Evolutionary conservation across 31 red algal species (phyloP).

Genomic region (Odonthalia washingtoniensis): DNA sequence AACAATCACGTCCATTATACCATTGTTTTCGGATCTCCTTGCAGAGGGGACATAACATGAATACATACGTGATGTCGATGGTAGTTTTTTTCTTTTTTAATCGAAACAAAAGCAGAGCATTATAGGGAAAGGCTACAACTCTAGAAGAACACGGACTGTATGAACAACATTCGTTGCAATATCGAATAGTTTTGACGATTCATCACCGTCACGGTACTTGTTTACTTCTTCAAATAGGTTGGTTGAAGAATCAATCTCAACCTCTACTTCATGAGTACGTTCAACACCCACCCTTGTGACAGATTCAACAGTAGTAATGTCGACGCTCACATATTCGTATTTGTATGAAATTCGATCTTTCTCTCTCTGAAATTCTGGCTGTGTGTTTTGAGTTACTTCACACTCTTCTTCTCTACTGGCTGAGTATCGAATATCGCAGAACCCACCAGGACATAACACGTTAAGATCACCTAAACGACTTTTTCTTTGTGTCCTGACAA

Average conservation of each 20-base stretch:
- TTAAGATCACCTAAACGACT: conserved; percentile 71
- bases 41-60: too few species aligned
- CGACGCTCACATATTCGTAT: conserved; percentile 75
- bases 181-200: conserved; percentile 66
- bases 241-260: conserved; percentile 68
- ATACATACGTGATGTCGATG: too few species aligned
- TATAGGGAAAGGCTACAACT: conserved; percentile 13
- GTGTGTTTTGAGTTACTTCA: conserved; percentile 37
- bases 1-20: too few species aligned
- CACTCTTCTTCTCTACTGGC: conserved; percentile 76
- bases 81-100: too few species aligned
- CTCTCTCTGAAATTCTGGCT: conserved; percentile 39
- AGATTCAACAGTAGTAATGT: conserved; percentile 74
- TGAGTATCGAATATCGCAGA: conserved; percentile 74
- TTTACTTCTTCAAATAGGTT: conserved; percentile 66
- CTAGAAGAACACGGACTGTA: conserved; percentile 70
- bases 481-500: conserved; percentile 65
- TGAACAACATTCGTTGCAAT: conserved; percentile 78
- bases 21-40: too few species aligned
- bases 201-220: conserved; percentile 65
- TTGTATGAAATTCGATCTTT: conserved; percentile 89
- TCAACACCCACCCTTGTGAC: not conserved
- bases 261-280: conserved; percentile 69
- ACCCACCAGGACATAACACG: conserved; percentile 64
- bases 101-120: too few species aligned